Evolutionary conservation across 805 yeast genomes (phyloP).

Genomic region (Kazachstania kunashirensis): DNA sequence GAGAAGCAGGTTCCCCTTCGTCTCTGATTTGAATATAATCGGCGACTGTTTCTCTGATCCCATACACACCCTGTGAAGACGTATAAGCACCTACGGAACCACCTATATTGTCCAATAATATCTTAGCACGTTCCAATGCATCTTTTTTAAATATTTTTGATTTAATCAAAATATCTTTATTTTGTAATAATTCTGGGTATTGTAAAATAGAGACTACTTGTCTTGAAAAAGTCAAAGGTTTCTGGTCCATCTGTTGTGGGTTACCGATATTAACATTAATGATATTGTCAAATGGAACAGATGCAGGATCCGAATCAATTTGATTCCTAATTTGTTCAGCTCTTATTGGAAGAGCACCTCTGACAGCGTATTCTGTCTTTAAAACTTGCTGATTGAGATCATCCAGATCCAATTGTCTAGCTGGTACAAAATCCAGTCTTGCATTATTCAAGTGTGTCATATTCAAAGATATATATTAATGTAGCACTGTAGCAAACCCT

Average conservation of each 20-base stretch:
- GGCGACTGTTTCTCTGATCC: constrained; percentile 69
- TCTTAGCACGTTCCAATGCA: constrained; percentile 60
- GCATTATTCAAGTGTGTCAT: background rate
- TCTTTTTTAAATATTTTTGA: constrained; percentile 43
- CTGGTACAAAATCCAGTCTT: constrained; percentile 16
- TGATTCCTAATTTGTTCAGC: constrained; percentile 73
- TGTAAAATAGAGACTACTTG: constrained; percentile 81
- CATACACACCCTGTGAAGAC: constrained; percentile 76
- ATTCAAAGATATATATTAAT: too few relatives aligned
- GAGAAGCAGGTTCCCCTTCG: constrained; percentile 56
- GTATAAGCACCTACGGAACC: constrained; percentile 94
- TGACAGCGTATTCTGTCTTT: constrained; percentile 87
- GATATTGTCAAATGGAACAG: constrained; percentile 67
- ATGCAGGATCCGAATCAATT: constrained; percentile 43
- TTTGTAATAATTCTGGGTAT: constrained; percentile 58
- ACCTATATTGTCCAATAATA: constrained; percentile 44
- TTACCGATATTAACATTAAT: constrained; percentile 92
- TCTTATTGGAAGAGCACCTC: constrained; percentile 86
- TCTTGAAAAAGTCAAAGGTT: constrained; percentile 87
- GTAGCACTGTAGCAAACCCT: too few relatives aligned
- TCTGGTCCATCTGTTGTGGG: constrained; percentile 93
- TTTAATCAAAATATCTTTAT: constrained; percentile 9
- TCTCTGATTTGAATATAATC: constrained; percentile 71
- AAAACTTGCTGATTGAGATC: constrained; percentile 67
- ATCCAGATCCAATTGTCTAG: constrained; percentile 30